Conservation (phyloP, 352 stramenopile genomes). For the Aphanomyces euteiches region DNA sequence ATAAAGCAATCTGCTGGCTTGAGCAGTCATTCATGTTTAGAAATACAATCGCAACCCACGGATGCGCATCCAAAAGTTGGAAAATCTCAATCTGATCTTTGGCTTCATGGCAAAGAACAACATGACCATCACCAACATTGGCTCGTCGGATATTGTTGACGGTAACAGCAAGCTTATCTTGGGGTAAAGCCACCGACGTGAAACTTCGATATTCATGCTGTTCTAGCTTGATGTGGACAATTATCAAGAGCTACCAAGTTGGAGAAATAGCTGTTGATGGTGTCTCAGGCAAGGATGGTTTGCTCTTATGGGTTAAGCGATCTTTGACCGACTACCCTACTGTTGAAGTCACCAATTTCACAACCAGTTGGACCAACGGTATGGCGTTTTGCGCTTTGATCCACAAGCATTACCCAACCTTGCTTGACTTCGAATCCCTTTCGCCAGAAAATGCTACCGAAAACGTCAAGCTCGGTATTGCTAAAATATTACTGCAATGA, state of each 20-base stretch:
- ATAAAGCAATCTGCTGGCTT: neutral
- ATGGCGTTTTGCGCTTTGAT: constrained; percentile 89
- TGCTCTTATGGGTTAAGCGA: constrained; percentile 85
- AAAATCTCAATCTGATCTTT: constrained; percentile 90
- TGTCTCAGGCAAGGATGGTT: constrained; percentile 83
- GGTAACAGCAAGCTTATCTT: constrained; percentile 89
- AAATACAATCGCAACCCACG: constrained; percentile 91
- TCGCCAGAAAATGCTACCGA: constrained; percentile 20
- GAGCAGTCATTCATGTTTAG: constrained; percentile 31
- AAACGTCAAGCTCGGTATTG: constrained; percentile 25
- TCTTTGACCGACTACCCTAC: constrained; percentile 71
- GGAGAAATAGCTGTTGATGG: constrained; percentile 82
- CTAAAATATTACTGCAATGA: too few species aligned
- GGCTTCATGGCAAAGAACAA: constrained; percentile 86
- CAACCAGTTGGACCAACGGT: constrained; percentile 77
- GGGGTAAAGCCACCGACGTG: constrained; percentile 32
- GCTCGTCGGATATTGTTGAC: constrained; percentile 88
- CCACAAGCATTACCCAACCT: constrained; percentile 79
- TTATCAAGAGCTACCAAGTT: constrained; percentile 88
- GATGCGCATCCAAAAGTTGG: constrained; percentile 91
- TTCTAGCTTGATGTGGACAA: constrained; percentile 81
- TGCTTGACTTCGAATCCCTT: constrained; percentile 69
- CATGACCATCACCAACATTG: constrained; percentile 88
- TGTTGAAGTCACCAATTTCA: constrained; percentile 86
- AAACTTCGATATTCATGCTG: too few species aligned